Base-by-base conservation (phyloP, 345 rosid genomes). In the Pistacia integerrima region DNA sequence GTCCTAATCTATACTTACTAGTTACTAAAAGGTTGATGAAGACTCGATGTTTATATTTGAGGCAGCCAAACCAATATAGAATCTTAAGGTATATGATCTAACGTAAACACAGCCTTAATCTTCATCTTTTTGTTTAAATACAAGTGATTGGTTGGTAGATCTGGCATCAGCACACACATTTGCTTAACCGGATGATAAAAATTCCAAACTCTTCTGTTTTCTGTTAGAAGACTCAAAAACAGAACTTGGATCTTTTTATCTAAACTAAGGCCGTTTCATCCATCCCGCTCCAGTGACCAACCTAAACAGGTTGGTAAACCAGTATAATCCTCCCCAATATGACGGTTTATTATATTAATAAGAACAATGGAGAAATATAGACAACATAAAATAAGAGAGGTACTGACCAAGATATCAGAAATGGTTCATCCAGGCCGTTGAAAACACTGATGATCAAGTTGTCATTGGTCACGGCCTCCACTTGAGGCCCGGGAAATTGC, bases 401-500 rank as follows among this genome's bases (percentile, higher is more conserved):
- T 22, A 88, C 90, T 76, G 68, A 95, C 99, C 98, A 95, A 73
- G 98, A 93, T 76, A 95, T 46, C 73, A 95, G 90, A 83, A 95
- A 92, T 69, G 97, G 94, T 76, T 92, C 94, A 68, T 93, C 93
- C 89, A 95, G 86, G 84, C 89, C 84, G 79, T 95, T 95, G 88
- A 86, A 89, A 73, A 95, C 97, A 83, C 82, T 91, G 77, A 95
- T 79, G 80, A 95, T 83, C 80, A 95, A 80, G 87, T 95, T 93
- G 36, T 95, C 98, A 63, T 95, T 95, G 56, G 98, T 95, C 63
- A 90, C 97, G n/a, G 90, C 76, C 73, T 92, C 90, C 61, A 95
- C 82, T 72, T 82, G 86, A 25, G 99, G 99, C 74, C 99, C 99
- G 38, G 99, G 99, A 85, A 93, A 95, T 74, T 92, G 87, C 56